These are phyloP conservation scores for Teratosphaeria destructans DNA, from an alignment of 2,329 filamentous ascomycete genomes.

Conservation along the genomic window DNA sequence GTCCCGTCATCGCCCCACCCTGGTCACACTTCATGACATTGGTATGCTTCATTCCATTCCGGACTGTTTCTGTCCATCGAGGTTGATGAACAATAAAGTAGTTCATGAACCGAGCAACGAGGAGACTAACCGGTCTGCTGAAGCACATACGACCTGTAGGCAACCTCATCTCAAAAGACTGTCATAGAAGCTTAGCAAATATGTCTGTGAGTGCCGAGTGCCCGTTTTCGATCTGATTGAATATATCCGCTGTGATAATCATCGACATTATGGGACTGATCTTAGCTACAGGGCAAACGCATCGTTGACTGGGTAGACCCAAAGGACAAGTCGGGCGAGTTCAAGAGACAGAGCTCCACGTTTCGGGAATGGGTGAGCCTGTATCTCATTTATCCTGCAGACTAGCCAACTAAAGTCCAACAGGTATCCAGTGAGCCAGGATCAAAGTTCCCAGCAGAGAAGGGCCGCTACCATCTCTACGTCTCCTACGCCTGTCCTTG, in stretches of 20 bases:
- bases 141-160: background rate
- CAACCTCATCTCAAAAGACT: background rate
- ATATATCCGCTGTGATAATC: too few species aligned
- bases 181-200: background rate
- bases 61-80: background rate
- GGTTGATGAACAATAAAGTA: background rate
- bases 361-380: conserved; percentile 59
- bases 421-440: conserved; percentile 57
- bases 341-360: conserved; percentile 74
- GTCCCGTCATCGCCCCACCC: background rate
- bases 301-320: conserved; percentile 49
- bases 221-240: too few species aligned
- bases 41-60: background rate
- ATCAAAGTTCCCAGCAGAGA: conserved; percentile 72
- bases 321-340: conserved; percentile 73
- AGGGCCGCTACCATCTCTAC: conserved; percentile 86
- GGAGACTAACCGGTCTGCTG: background rate
- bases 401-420: background rate
- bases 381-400: background rate
- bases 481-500: conserved; percentile 91
- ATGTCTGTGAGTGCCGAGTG: background rate
- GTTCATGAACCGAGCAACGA: background rate
- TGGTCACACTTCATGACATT: background rate
- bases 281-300: background rate
- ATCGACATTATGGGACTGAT: background rate